Evolutionary conservation across 257 asterid species (phyloP), one percentile per base, ranked within the genome.

Genomic region (Buddleja alternifolia): DNA sequence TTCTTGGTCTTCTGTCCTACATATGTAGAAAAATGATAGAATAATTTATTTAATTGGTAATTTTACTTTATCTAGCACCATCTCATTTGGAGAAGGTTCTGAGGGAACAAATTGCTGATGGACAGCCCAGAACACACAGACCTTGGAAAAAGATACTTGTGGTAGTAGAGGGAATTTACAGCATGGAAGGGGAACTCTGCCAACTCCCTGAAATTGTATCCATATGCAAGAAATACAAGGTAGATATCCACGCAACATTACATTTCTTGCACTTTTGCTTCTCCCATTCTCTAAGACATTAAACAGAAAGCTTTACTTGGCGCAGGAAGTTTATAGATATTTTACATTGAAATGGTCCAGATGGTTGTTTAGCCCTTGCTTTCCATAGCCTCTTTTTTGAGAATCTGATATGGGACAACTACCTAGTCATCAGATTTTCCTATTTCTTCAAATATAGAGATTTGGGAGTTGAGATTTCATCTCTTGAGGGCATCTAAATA

Each of bases 171-270:
- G 99, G 99, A 53, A 94, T 94, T 73, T 94, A 94, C 82, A 91
- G 99, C 77, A 94, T 94, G 99, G 99, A 94, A 73, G 99, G 99
- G 61, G 99, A 94, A 75, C 85, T 94, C 44, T 94, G 99, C 84
- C 75, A 91, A 70, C 97, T 94, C 72, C 99, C 99, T 50, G 99
- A 94, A 80, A 87, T 94, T 69, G 97, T 94, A 40, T 73, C 96
- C 67, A 81, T 91, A 75, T 91, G 99, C 93, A 94, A 94, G 84
- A 94, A 94, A 80, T 91, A 87, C 86, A 94, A 92, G 97, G 99
- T 91, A 75, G 52, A 20, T 63, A 41, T 67, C 19, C 47, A 54
- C 41, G 56, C 44, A 32, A 67, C 23, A 41, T 67, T 34, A 29
- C 40, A 24, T 73, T 60, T 47, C 73, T 48, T 48, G 14, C 25